Evolutionary conservation across 805 yeast genomes (phyloP).

Genomic region (Zygoascus flipseniorum): DNA sequence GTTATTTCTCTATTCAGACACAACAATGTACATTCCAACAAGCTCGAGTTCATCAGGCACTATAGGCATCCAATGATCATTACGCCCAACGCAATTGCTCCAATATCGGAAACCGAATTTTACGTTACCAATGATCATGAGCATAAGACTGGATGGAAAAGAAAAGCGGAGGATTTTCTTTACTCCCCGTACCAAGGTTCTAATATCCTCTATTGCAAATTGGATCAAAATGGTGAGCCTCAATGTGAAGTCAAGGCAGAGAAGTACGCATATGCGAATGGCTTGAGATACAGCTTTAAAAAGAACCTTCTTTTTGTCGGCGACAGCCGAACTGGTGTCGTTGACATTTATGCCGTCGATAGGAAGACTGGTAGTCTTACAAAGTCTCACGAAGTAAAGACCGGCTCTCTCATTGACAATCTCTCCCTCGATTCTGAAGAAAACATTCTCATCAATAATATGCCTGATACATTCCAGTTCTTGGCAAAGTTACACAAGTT

Average conservation of each 20-base stretch:
- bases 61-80: neutral
- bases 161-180: neutral
- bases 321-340: neutral
- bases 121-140: neutral
- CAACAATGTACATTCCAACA: neutral
- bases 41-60: neutral
- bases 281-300: neutral
- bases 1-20: neutral
- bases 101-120: neutral
- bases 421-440: neutral
- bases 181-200: no score
- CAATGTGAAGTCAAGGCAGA: neutral
- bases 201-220: neutral
- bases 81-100: neutral
- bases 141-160: neutral
- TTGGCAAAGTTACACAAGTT: neutral
- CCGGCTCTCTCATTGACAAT: neutral
- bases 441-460: neutral
- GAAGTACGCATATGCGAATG: neutral
- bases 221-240: neutral
- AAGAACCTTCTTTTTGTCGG: neutral
- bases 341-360: neutral
- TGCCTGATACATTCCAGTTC: neutral
- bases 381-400: neutral
- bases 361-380: neutral